Base-by-base conservation (phyloP, 345 rosid genomes). In the Syzygium aromaticum region DNA sequence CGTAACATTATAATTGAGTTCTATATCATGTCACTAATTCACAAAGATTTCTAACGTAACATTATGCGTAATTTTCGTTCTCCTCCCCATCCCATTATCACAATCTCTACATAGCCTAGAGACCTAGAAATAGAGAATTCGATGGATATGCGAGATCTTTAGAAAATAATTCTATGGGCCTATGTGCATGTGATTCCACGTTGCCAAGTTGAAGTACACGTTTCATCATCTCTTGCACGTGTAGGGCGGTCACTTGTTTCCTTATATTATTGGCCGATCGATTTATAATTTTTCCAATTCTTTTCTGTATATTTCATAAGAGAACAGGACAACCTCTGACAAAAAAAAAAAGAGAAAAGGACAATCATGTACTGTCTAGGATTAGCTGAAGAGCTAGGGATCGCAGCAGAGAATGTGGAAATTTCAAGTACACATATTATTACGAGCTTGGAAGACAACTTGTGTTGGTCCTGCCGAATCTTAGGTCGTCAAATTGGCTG, bases 1-100 rank as follows among this genome's bases (percentile, higher is more conserved):
- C 0, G 10, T 5, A 7, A 21, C 1, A 73, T 33, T 0, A 2
- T 9, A 5, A 21, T 38, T 2, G 2, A 10, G 2, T 19, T 5
- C 2, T 73, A 38, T 73, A 9, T 14, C 38, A 19, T 25, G 5
- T 19, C 80, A 3, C 46, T 38, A 22, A 22, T 73, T 67, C 38
- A 38, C 13, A 27, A 61, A 61, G 2, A 43, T 11, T n/a, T n/a
- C n/a, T n/a, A n/a, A n/a, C n/a, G n/a, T n/a, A n/a, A n/a, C n/a
- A n/a, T n/a, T n/a, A n/a, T n/a, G n/a, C n/a, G n/a, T n/a, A n/a
- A n/a, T 25, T 17, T 33, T 33, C 10, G 4, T 67, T 67, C 19
- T 67, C 78, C 30, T 46, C 46, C 43, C 49, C 23, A 17, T 25
- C 80, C 12, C 2, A 33, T 19, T 17, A 67, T 33, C 80, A 33